Conservation (phyloP, 148 eudicot species). For the Agrostemma githago region DNA sequence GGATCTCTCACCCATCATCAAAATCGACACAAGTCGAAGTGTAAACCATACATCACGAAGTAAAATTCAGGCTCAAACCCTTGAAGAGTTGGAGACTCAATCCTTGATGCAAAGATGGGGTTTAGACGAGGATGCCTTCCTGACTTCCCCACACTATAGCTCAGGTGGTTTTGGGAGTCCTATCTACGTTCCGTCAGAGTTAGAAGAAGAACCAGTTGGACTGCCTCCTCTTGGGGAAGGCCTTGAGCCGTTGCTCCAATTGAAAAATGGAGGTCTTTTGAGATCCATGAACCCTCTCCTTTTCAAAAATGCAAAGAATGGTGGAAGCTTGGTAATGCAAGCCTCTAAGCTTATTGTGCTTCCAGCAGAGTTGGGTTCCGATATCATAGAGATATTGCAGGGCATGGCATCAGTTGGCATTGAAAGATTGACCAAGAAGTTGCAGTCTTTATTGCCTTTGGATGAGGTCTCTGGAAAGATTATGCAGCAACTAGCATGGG, state of each 20-base stretch:
- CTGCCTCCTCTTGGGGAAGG: conserved; percentile 88
- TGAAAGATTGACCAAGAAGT: conserved; percentile 62
- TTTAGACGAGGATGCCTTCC: conserved; percentile 60
- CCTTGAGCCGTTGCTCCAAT: conserved; percentile 54
- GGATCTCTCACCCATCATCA: conserved; percentile 21
- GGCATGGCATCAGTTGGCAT: conserved; percentile 66
- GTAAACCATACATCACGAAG: conserved; percentile 27
- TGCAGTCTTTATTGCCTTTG: conserved; percentile 66
- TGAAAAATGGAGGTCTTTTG: conserved; percentile 74
- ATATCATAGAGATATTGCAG: conserved; percentile 72
- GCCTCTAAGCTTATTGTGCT: conserved; percentile 79
- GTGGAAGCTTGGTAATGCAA: conserved; percentile 78
- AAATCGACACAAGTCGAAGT: conserved; percentile 20
- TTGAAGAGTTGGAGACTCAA: conserved; percentile 76
- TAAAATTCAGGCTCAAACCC: conserved; percentile 48
- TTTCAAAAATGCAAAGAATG: conserved; percentile 54
- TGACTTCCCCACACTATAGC: conserved; percentile 43
- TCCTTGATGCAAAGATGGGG: conserved; percentile 90
- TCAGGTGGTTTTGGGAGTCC: conserved; percentile 79
- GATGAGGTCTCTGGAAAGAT: conserved; percentile 79
- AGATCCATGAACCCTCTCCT: conserved; percentile 73
- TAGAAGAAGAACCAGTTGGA: conserved; percentile 48
- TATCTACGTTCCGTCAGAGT: conserved; percentile 37
- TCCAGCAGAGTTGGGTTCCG: conserved; percentile 79
- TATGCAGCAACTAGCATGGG: conserved; percentile 68